Evolutionary conservation across 2,329 filamentous ascomycete species (phyloP).

Genomic region (Sordariomycetes sp.): DNA sequence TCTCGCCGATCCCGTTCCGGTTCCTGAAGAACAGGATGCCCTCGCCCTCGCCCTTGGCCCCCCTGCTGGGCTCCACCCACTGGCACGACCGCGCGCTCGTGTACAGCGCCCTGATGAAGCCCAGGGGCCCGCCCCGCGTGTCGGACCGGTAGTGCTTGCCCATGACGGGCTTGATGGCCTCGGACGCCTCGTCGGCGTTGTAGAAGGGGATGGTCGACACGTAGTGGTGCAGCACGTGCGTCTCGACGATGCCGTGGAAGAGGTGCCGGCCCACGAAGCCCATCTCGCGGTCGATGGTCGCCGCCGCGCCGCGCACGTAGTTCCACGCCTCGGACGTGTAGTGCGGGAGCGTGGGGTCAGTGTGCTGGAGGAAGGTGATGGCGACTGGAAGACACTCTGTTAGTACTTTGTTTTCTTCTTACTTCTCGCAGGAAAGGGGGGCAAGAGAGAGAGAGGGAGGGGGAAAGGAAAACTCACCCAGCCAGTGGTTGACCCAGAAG

Average conservation of each 20-base stretch:
- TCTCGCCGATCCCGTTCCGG: conserved; percentile 70
- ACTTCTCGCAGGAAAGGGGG: background rate
- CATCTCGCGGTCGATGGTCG: conserved; percentile 94
- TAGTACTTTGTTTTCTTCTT: background rate
- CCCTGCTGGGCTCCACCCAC: conserved; percentile 90
- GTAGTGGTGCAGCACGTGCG: conserved; percentile 96
- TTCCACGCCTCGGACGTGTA: conserved; percentile 83
- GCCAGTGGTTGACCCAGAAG: conserved; percentile 98
- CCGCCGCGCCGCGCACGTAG: conserved; percentile 85
- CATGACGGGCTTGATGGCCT: conserved; percentile 82
- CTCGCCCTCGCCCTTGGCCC: conserved; percentile 68
- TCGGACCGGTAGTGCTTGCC: conserved; percentile 88
- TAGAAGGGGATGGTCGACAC: conserved; percentile 76
- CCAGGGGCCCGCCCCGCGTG: conserved; percentile 61
- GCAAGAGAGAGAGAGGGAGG: background rate
- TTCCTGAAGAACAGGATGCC: conserved; percentile 93
- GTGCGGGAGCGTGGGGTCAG: conserved; percentile 86
- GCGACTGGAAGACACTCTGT: conserved; percentile 51
- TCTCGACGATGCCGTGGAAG: conserved; percentile 94
- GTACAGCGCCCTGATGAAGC: conserved; percentile 80
- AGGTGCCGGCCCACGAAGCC: conserved; percentile 88
- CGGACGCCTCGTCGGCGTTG: conserved; percentile 46
- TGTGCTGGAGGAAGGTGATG: conserved; percentile 97
- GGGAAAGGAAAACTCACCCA: conserved; percentile 54
- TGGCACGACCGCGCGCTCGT: conserved; percentile 78